Evolutionary conservation across 495 filamentous ascomycete species (phyloP), one percentile per base, ranked within the genome.

Genomic region (Hypoxylon fragiforme): DNA sequence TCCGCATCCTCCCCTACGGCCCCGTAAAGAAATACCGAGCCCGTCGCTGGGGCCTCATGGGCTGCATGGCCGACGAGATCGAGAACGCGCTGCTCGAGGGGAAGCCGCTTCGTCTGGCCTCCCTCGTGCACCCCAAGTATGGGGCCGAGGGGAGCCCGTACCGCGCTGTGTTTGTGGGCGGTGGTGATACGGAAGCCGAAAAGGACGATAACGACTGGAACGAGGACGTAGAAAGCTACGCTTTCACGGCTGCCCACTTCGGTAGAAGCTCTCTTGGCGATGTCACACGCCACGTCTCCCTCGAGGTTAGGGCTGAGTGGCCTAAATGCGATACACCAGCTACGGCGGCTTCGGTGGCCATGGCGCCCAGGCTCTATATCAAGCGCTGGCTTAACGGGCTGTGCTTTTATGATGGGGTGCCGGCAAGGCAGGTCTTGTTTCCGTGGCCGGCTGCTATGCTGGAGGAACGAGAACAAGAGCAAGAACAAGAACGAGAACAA

Each of bases 361-460:
- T 14, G 3, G 16, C 40, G 8, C 66, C 61, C 39, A 64, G 44
- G 26, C 48, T 69, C 8, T 62, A 65, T 34, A 65, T 51, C 44
- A 63, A 60, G 37, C 58, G 61, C 18, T 69, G 66, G 66, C 39
- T 65, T 21, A 69, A 69, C 30, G 66, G 66, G 16, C 50, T 69
- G 20, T 63, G 55, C 26, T 67, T 69, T 49, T 55, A 32, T 26
- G 52, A 47, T 0, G 50, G 48, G 6, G 4, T 4, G 1, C 38
- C 49, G 14, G 22, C 15, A 3, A 53, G 41, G 21, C 13, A 46
- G 8, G 64, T 67, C 39, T 35, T 69, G 32, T 67, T 69, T 19
- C 61, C 66, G 9, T 69, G 66, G 66, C 66, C 64, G 12, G 26
- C 62, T 9, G 53, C 57, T 11, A 53, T 69, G 1, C 21, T 65